Conservation (phyloP, 768 basidiomycete genomes). For the Daedaleopsis nitida region DNA sequence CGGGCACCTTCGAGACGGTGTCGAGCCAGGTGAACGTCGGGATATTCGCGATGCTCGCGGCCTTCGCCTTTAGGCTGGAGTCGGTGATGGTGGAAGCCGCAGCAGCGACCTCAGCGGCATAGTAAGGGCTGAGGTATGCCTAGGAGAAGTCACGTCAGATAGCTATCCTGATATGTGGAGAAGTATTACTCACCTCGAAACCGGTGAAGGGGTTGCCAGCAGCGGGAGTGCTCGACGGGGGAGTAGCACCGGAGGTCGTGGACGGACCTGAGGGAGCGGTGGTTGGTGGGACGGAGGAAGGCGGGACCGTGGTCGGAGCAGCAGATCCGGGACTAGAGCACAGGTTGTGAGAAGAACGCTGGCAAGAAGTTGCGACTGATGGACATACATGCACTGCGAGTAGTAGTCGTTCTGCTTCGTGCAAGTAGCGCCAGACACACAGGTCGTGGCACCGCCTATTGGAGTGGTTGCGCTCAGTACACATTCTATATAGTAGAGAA, state of each 20-base stretch:
- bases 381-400: constrained; percentile 35
- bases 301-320: constrained; percentile 12
- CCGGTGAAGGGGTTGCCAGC: constrained; percentile 57
- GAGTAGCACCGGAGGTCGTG: constrained; percentile 26
- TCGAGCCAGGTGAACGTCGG: constrained; percentile 69
- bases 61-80: constrained; percentile 51
- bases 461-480: background rate
- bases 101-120: constrained; percentile 53
- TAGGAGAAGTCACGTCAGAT: constrained; percentile 18
- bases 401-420: constrained; percentile 35
- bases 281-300: constrained; percentile 20
- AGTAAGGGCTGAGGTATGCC: constrained; percentile 58
- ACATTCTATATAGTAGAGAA: background rate
- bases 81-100: constrained; percentile 53
- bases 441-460: constrained; percentile 35
- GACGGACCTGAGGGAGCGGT: constrained; percentile 9
- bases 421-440: constrained; percentile 35
- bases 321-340: constrained; percentile 16
- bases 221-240: constrained; percentile 35
- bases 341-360: background rate
- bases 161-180: background rate
- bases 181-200: constrained; percentile 38
- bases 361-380: background rate
- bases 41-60: constrained; percentile 53
- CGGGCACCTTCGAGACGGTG: constrained; percentile 53